Evolutionary conservation across 768 basidiomycete species (phyloP).

Genomic region (Phlebiopsis gigantea): DNA sequence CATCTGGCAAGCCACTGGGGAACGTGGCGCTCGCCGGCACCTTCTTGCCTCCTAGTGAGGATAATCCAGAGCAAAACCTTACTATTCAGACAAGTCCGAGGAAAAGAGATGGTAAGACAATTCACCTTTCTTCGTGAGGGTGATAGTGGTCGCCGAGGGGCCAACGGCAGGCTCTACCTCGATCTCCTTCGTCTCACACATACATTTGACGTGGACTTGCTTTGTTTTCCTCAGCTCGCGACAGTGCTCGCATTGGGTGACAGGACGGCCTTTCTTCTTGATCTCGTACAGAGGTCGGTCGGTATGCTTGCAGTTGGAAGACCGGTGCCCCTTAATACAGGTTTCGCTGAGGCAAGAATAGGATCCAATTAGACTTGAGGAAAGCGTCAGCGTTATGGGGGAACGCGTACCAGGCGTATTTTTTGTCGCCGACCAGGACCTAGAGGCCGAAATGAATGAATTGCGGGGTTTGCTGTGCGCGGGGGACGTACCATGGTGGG

Average conservation of each 20-base stretch:
- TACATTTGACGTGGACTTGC: slow-evolving; percentile 36
- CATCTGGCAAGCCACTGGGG: slow-evolving; percentile 67
- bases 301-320: slow-evolving; percentile 82
- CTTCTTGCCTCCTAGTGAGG: slow-evolving; percentile 45
- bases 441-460: slow-evolving; percentile 21
- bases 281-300: slow-evolving; percentile 85
- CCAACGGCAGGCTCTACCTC: background rate
- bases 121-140: slow-evolving; percentile 57
- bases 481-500: slow-evolving; percentile 38
- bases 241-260: slow-evolving; percentile 45
- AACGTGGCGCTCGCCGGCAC: slow-evolving; percentile 71
- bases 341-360: slow-evolving; percentile 55
- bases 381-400: slow-evolving; percentile 3
- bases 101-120: slow-evolving; percentile 19
- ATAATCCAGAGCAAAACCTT: slow-evolving; percentile 31
- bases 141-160: background rate
- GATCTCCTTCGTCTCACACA: slow-evolving; percentile 24
- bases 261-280: slow-evolving; percentile 56
- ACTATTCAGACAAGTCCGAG: slow-evolving; percentile 31
- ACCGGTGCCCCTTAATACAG: slow-evolving; percentile 93
- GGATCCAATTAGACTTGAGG: slow-evolving; percentile 8
- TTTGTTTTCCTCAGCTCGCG: slow-evolving; percentile 35
- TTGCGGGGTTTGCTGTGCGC: background rate
- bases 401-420: slow-evolving; percentile 72
- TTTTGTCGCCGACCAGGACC: slow-evolving; percentile 71